These are phyloP conservation scores for Lichtheimia ornata DNA, from an alignment of 371 early-diverging fungal species.

Conservation along the genomic window DNA sequence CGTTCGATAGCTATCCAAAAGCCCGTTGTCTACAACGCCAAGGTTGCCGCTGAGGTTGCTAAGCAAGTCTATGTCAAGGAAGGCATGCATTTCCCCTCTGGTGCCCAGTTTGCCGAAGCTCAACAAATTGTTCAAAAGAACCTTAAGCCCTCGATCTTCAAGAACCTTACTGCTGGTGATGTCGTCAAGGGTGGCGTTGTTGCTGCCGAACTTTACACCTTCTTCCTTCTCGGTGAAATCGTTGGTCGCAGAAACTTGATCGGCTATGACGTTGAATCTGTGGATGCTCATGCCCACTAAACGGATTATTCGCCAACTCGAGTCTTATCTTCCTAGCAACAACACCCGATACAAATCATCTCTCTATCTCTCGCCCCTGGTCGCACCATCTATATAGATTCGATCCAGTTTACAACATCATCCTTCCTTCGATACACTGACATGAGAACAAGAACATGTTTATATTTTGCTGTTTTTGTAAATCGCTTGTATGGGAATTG, in stretches of 20 bases:
- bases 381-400: too few relatives aligned
- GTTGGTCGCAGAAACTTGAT: constrained; percentile 74
- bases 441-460: too few relatives aligned
- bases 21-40: constrained; percentile 60
- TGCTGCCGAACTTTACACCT: constrained; percentile 68
- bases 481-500: too few relatives aligned
- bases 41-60: constrained; percentile 67
- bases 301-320: too few relatives aligned
- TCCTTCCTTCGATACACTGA: too few relatives aligned
- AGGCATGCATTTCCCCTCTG: constrained; percentile 67
- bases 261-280: constrained; percentile 68
- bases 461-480: too few relatives aligned
- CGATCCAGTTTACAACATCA: too few relatives aligned
- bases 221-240: constrained; percentile 75
- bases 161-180: constrained; percentile 51
- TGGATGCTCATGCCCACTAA: constrained; percentile 31
- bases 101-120: constrained; percentile 58
- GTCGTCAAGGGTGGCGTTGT: constrained; percentile 59
- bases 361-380: too few relatives aligned
- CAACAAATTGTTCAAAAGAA: constrained; percentile 52
- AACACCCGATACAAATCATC: too few relatives aligned
- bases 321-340: too few relatives aligned
- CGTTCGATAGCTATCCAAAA: constrained; percentile 36
- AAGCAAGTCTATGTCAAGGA: constrained; percentile 75
- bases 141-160: constrained; percentile 49